Conservation (phyloP, 805 yeast species). For the Lipomyces sp. region DNA sequence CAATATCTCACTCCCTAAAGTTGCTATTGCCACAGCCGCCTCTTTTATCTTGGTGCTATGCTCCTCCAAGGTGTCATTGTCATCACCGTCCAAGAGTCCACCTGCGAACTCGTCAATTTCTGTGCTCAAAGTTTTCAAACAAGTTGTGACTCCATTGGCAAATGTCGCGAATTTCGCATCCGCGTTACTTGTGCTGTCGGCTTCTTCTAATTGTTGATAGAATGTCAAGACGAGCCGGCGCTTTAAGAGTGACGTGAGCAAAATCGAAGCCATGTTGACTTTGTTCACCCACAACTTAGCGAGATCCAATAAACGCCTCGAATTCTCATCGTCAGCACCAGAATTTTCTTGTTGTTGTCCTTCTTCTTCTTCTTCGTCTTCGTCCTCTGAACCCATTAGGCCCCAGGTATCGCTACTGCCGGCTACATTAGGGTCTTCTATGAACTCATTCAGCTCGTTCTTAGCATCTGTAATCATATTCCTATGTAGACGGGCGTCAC, state of each 20-base stretch:
- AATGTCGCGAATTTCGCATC: conserved; percentile 1
- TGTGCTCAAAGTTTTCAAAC: neutral
- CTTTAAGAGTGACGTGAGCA: conserved; percentile 23
- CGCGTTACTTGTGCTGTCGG: neutral
- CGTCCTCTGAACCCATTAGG: conserved; percentile 6
- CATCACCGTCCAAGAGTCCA: conserved; percentile 18
- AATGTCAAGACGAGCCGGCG: conserved; percentile 16
- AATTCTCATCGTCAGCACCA: conserved; percentile 6
- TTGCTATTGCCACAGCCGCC: conserved; percentile 8
- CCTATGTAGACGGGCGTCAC: neutral
- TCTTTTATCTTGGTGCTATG: neutral
- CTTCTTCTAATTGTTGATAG: neutral
- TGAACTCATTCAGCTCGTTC: conserved; percentile 24
- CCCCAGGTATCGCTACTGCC: conserved; percentile 16
- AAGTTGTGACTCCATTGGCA: conserved; percentile 7
- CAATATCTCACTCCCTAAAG: neutral
- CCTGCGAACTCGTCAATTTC: conserved; percentile 20
- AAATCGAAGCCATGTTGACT: conserved; percentile 17
- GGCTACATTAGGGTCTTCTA: conserved; percentile 19
- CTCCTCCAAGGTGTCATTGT: conserved; percentile 5
- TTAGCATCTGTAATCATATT: conserved; percentile 20
- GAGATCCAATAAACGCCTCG: conserved; percentile 1
- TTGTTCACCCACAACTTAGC: conserved; percentile 22
- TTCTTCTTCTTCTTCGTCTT: conserved; percentile 14
- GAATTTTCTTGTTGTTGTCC: conserved; percentile 9